These are phyloP conservation scores for Candida alai DNA, from an alignment of 805 yeast genomes.

Conservation along the genomic window DNA sequence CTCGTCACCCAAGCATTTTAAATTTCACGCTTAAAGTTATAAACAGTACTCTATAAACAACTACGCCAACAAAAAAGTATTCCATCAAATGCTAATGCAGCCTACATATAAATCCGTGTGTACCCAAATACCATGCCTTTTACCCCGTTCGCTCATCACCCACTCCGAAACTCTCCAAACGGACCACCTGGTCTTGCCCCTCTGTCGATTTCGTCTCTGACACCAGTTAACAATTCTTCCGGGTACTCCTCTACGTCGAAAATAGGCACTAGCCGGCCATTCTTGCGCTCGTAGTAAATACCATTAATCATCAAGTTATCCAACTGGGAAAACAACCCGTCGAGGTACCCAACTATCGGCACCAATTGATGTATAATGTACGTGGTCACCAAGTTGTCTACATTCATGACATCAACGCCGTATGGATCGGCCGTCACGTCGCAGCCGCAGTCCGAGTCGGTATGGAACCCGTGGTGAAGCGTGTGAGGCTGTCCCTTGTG, in stretches of 20 bases:
- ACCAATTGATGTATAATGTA: slow-evolving; percentile 32
- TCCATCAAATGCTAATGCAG: too few species aligned
- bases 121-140: too few species aligned
- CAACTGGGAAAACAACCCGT: slow-evolving; percentile 19
- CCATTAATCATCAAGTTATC: slow-evolving; percentile 35
- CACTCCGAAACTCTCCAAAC: slow-evolving; percentile 17
- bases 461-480: slow-evolving; percentile 29
- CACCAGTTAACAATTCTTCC: slow-evolving; percentile 12
- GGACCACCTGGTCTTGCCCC: slow-evolving; percentile 12
- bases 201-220: slow-evolving; percentile 8
- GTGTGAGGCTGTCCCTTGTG: slow-evolving; percentile 34
- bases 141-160: too few species aligned
- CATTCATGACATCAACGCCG: slow-evolving; percentile 18
- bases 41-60: too few species aligned
- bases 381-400: slow-evolving; percentile 32
- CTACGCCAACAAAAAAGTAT: too few species aligned
- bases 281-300: slow-evolving; percentile 22
- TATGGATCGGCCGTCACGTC: slow-evolving; percentile 19
- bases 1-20: too few species aligned
- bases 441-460: slow-evolving; percentile 19
- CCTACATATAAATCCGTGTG: too few species aligned
- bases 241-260: slow-evolving; percentile 29
- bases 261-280: slow-evolving; percentile 18
- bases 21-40: too few species aligned
- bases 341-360: slow-evolving; percentile 27